Conservation (phyloP, 2,329 filamentous ascomycete genomes). For the Fusarium chaquense region DNA sequence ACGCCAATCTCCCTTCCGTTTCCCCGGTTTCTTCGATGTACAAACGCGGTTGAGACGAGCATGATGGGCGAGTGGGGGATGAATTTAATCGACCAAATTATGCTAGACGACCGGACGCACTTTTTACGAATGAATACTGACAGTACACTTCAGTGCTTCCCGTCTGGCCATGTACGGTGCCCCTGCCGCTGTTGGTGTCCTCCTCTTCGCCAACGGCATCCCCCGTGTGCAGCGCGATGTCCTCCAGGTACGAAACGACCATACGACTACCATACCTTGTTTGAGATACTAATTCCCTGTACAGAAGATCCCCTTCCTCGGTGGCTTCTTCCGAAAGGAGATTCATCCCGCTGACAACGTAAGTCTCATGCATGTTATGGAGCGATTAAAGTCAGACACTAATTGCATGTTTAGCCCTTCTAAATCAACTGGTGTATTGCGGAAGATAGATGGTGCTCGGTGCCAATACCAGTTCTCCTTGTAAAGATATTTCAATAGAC, state of each 20-base stretch:
- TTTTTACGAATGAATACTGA: constrained; percentile 25
- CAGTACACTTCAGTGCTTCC: constrained; percentile 58
- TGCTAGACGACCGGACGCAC: background rate
- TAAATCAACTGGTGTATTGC: constrained; percentile 51
- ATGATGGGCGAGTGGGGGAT: background rate
- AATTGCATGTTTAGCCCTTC: constrained; percentile 53
- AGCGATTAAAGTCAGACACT: constrained; percentile 23
- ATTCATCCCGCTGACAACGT: constrained; percentile 73
- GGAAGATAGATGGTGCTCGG: constrained; percentile 49
- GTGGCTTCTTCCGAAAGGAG: constrained; percentile 64
- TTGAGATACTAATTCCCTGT: constrained; percentile 41
- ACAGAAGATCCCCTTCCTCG: constrained; percentile 68
- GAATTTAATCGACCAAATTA: background rate
- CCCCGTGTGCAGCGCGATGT: constrained; percentile 71
- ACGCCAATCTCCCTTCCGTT: constrained; percentile 38
- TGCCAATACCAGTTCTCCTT: constrained; percentile 48
- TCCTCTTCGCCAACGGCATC: constrained; percentile 72
- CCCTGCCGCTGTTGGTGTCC: constrained; percentile 67
- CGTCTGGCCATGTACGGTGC: constrained; percentile 68
- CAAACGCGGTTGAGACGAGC: background rate
- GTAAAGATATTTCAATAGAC: constrained; percentile 57
- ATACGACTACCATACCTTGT: fast-evolving
- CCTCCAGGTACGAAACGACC: constrained; percentile 61
- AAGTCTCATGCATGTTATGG: constrained; percentile 50
- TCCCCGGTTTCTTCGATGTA: constrained; percentile 30